Conservation (phyloP, 805 yeast species). For the Wickerhamiella kurtzmanii region DNA sequence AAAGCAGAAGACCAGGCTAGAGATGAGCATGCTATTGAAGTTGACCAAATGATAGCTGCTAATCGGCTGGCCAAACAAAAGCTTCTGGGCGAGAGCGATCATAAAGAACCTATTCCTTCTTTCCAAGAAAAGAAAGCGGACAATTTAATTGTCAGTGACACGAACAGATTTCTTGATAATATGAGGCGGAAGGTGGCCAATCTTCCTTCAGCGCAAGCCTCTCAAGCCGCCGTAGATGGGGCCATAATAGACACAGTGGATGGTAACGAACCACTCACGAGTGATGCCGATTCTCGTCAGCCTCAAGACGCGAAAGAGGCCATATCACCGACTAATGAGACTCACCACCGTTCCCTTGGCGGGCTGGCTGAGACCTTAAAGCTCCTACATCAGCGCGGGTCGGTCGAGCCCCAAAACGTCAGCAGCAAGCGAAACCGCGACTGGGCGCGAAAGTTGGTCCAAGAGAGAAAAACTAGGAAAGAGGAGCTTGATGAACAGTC, state of each 20-base stretch:
- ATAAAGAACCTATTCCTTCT: not conserved
- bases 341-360: no score
- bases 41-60: not conserved
- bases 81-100: not conserved
- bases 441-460: slow-evolving; percentile 10
- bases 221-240: no score
- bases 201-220: not conserved
- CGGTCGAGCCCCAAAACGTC: not conserved
- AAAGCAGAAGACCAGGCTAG: not conserved
- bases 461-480: slow-evolving; percentile 14
- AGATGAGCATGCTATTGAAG: not conserved
- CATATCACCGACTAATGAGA: no score
- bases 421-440: slow-evolving; percentile 1
- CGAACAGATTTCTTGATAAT: slow-evolving; percentile 23
- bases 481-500: slow-evolving; percentile 16
- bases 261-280: no score
- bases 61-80: not conserved
- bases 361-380: slow-evolving; percentile 30
- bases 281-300: no score
- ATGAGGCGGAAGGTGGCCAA: not conserved
- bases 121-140: slow-evolving; percentile 2
- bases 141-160: slow-evolving; percentile 31
- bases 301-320: not conserved
- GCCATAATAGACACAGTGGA: no score
- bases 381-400: slow-evolving; percentile 23